Base-by-base conservation (phyloP, 768 basidiomycete genomes). In the Rhizopogon salebrosus region DNA sequence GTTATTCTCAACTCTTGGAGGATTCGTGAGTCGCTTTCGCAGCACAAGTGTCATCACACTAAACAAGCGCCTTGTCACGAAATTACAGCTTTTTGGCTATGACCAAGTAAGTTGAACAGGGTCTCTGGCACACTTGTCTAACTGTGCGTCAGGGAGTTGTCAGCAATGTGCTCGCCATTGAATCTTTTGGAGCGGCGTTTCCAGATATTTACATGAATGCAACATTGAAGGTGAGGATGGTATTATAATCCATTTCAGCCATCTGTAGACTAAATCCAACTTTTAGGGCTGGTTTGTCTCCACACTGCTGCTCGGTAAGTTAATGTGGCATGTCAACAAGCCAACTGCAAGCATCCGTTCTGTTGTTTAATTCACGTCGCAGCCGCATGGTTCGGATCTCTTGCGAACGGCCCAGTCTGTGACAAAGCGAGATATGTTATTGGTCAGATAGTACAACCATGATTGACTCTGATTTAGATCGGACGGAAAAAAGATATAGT, bases 101-200 rank as follows among this genome's bases (percentile, higher is more conserved):
- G 68, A 64, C 34, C 68, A 67, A 54, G 65, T 64, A 45, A 6
- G 24, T 31, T 20, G 3, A 18, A 5, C 14, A 29, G 27, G 4
- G 37, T 29, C n/a, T n/a, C 9, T 24, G 3, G 11, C n/a, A 18
- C 6, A 2, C n/a, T 27, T 7, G 18, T 26, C 13, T 20, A 27
- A 43, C n/a, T 35, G 14, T 51, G 8, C 34, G 18, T 38, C 48
- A 66, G 68, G 66, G 65, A 6, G 68, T 68, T 38, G 59, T 69
- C 35, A 64, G 64, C 20, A 64, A 62, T 24, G 67, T 69, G n/a
- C 68, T 68, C 10, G 63, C 60, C 9, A 68, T 69, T 35, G 63
- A 68, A 34, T 69, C 66, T 29, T 68, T 68, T 18, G 66, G 67
- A n/a, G 66, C 66, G 18, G 60, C 64, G 24, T 68, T 69, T 52